phyloP scores from a whole-genome alignment of 257 asterid genomes.

The Gentiana straminea region DNA sequence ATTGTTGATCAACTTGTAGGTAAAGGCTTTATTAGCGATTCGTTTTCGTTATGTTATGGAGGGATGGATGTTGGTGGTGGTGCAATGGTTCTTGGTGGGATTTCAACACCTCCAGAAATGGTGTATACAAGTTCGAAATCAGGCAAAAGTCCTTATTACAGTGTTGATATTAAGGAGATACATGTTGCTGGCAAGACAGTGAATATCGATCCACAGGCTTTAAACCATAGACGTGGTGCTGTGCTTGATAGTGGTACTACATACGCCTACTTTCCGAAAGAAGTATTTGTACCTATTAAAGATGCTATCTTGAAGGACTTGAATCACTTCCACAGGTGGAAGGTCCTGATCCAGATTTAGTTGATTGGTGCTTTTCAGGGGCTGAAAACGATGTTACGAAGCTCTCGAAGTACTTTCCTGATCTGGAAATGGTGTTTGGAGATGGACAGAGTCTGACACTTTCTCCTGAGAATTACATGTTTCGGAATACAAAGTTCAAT shows the following conservation, averaged over 20 bases:
- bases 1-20: conserved; percentile 94
- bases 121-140: conserved; percentile 75
- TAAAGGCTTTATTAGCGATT: conserved; percentile 74
- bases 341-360: conserved; percentile 89
- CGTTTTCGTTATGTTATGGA: conserved; percentile 94
- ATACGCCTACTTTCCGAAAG: conserved; percentile 91
- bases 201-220: conserved; percentile 45
- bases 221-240: conserved; percentile 84
- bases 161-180: conserved; percentile 86
- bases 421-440: conserved; percentile 78
- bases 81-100: conserved; percentile 96
- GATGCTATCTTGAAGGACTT: conserved; percentile 61
- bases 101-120: conserved; percentile 73
- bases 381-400: conserved; percentile 77
- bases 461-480: conserved; percentile 91
- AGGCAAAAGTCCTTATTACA: conserved; percentile 96
- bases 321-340: conserved; percentile 58
- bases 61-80: conserved; percentile 99
- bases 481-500: conserved; percentile 87
- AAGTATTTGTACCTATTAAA: conserved; percentile 67
- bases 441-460: conserved; percentile 76
- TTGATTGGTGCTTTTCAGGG: conserved; percentile 92
- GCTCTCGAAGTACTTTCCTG: conserved; percentile 67
- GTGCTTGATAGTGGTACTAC: conserved; percentile 98
- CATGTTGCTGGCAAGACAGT: conserved; percentile 93